A percentile compares a stretch with the other conserved stretches of the same genome.
Evolutionary conservation across 2,329 filamentous ascomycete species (phyloP).

Genomic region (Dactylellina cionopaga): DNA sequence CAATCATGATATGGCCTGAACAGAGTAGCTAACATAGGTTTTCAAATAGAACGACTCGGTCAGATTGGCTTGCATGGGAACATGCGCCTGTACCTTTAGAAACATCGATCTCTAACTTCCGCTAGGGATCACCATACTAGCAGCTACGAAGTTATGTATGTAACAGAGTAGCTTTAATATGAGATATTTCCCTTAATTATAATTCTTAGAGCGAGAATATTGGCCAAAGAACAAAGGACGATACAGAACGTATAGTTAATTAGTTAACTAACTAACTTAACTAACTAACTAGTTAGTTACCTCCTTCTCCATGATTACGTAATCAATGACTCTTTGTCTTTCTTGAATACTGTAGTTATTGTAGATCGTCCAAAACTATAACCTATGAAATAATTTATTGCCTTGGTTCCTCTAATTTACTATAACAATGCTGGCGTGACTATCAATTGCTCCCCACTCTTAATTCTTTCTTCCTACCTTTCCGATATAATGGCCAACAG

Average conservation of each 20-base stretch:
- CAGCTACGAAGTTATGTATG: slow-evolving; percentile 11
- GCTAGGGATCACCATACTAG: not conserved
- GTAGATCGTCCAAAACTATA: no score
- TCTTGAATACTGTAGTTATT: no score
- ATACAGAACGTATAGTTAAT: no score
- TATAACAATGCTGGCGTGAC: no score
- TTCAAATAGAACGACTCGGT: slow-evolving; percentile 79
- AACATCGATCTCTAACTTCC: slow-evolving; percentile 51
- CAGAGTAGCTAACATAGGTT: not conserved
- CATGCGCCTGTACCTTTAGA: slow-evolving; percentile 61
- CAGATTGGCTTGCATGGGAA: slow-evolving; percentile 98
- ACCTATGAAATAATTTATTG: no score
- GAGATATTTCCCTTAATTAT: no score
- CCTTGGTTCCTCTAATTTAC: no score
- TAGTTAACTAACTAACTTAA: not conserved
- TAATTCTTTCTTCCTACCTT: not conserved
- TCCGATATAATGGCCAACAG: not conserved
- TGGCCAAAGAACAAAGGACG: no score
- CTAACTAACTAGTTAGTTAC: not conserved
- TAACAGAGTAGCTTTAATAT: not conserved
- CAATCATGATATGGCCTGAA: not conserved
- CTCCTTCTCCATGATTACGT: slow-evolving; percentile 7
- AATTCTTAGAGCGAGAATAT: no score
- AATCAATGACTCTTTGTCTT: not conserved
- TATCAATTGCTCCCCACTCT: not conserved